phyloP scores from a whole-genome alignment of 2,329 filamentous ascomycete species.

The Acrocalymma vagum region DNA sequence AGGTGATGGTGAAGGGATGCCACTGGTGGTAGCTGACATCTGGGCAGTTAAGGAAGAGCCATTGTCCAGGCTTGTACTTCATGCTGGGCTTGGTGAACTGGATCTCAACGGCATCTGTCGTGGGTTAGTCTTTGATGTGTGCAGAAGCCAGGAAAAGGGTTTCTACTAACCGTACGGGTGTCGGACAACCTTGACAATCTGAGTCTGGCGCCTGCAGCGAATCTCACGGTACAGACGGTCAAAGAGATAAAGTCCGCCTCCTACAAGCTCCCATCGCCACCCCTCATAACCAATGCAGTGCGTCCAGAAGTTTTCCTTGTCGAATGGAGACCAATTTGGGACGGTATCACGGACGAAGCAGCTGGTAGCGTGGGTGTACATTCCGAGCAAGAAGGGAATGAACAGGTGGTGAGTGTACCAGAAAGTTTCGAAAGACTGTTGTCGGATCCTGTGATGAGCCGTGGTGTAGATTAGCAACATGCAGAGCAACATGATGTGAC shows the following conservation, averaged over 20 bases:
- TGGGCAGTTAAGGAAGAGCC: constrained; percentile 95
- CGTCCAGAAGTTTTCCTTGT: constrained; percentile 80
- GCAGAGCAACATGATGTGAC: constrained; percentile 97
- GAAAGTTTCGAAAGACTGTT: constrained; percentile 97
- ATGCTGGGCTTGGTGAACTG: constrained; percentile 97
- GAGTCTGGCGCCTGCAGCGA: constrained; percentile 80
- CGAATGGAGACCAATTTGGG: constrained; percentile 81
- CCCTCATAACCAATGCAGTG: constrained; percentile 96
- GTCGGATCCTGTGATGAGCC: constrained; percentile 89
- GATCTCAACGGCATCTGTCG: constrained; percentile 87
- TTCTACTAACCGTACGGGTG: constrained; percentile 83
- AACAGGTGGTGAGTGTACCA: constrained; percentile 99
- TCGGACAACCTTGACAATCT: constrained; percentile 91
- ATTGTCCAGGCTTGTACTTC: constrained; percentile 98
- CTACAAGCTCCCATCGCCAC: constrained; percentile 95
- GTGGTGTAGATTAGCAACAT: constrained; percentile 99
- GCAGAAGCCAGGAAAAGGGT: background rate
- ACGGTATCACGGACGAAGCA: constrained; percentile 92
- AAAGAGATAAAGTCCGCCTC: constrained; percentile 82
- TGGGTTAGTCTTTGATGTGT: constrained; percentile 34
- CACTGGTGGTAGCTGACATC: constrained; percentile 89
- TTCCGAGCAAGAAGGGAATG: constrained; percentile 88
- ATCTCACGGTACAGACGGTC: constrained; percentile 94
- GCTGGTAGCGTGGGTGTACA: constrained; percentile 95
- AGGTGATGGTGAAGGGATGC: constrained; percentile 99